Base-by-base conservation (phyloP, 2,329 filamentous ascomycete genomes). In the Ceratocystis papillata region DNA sequence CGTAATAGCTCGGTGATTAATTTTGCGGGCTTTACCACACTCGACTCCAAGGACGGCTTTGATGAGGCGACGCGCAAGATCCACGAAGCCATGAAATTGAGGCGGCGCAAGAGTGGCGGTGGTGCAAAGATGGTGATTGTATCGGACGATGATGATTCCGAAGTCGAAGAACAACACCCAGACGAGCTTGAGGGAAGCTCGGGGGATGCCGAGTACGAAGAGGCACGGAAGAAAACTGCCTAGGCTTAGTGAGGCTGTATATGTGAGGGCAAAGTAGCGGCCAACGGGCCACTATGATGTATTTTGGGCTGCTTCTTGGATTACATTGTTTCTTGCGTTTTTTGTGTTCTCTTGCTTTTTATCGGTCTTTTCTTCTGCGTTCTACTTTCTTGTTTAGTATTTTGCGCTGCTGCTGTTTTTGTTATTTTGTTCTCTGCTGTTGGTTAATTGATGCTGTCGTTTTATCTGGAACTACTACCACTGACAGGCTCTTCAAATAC, bases 51-150 rank as follows among this genome's bases (percentile, higher is more conserved):
- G 61, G 87, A 84, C 62, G 85, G 87, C 1, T 84, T 96, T 68
- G 87, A 93, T 65, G 87, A 95, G 75, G 90, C 96, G 1, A 91
- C 84, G 73, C 83, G 84, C 75, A 90, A 88, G 78, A 91, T 97
- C 70, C 82, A 89, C 65, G 88, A 86, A 70, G 90, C 90, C 3
- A 96, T 97, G 89, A 82, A 86, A 73, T 73, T 81, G 68, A 75
- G 80, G 69, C 80, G 88, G 70, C 75, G 78, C 70, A 82, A 79
- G 78, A 84, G 79, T 69, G 74, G 73, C 17, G 84, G 79, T 69
- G 74, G 73, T 12, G 67, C 69, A 22, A 68, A 67, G 59, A 69
- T 66, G 67, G 73, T 76, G 67, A 73, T 75, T 74, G 70, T 77
- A 71, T 72, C 70, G 67, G 73, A 74, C 59, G 72, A 74, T 37